A percentile compares a stretch with the other conserved stretches of the same genome.
Conservation (phyloP, 202 grass and related monocot genomes). For the Alloteropsis angusta region DNA sequence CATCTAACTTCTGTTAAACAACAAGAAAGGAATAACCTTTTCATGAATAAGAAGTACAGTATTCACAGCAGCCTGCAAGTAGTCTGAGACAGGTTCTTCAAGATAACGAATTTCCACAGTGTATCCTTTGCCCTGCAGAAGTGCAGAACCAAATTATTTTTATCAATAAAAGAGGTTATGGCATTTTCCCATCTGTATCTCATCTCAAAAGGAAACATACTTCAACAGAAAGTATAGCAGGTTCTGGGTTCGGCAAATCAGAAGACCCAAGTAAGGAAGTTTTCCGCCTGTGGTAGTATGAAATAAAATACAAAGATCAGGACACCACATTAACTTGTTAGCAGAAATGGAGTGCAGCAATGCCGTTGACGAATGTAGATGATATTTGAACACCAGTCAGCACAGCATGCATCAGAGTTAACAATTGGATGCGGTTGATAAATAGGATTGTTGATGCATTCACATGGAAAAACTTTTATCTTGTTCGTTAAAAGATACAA, state of each 20-base stretch:
- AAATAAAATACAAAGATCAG: slow-evolving; percentile 30
- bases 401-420: neutral
- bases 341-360: neutral
- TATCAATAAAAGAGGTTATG: neutral
- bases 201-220: slow-evolving; percentile 36
- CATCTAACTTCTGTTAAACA: slow-evolving; percentile 2
- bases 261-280: slow-evolving; percentile 35
- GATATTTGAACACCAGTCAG: slow-evolving; percentile 1
- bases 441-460: neutral
- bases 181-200: neutral
- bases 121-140: slow-evolving; percentile 79
- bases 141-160: slow-evolving; percentile 34
- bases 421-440: neutral
- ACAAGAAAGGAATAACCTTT: slow-evolving; percentile 41
- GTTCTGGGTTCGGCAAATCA: slow-evolving; percentile 53
- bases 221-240: slow-evolving; percentile 96
- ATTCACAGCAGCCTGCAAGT: slow-evolving; percentile 64
- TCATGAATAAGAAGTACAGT: slow-evolving; percentile 77
- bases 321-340: neutral
- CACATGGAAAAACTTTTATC: neutral
- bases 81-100: slow-evolving; percentile 89
- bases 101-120: slow-evolving; percentile 85
- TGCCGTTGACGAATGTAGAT: neutral
- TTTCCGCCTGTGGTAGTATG: slow-evolving; percentile 37
- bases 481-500: neutral